A percentile compares a stretch with the other conserved stretches of the same genome.
These are phyloP conservation scores for Penicillium soppii DNA, from an alignment of 495 filamentous ascomycete species.

Conservation along the genomic window DNA sequence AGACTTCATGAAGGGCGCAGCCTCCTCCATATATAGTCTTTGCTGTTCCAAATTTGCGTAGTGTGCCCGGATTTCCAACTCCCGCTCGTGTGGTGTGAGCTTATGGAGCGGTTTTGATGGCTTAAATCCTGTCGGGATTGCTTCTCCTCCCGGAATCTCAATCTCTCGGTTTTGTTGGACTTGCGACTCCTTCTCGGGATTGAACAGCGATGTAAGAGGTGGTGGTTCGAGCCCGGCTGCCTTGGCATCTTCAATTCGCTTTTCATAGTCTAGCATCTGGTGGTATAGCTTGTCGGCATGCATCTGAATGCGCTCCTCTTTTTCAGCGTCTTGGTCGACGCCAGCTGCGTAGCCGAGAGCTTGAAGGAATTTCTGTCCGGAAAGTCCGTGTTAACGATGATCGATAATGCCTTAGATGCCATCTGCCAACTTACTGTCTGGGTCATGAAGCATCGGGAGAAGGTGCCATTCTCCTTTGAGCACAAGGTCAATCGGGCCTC, in stretches of 20 bases:
- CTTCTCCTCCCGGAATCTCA: constrained; percentile 36
- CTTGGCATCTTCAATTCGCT: constrained; percentile 63
- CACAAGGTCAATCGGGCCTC: constrained; percentile 69
- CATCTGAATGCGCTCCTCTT: constrained; percentile 92
- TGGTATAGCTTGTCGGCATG: constrained; percentile 89
- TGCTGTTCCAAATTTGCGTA: constrained; percentile 59
- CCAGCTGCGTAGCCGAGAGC: constrained; percentile 83
- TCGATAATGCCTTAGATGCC: not conserved
- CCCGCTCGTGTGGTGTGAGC: constrained; percentile 60
- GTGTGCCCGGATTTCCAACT: constrained; percentile 64
- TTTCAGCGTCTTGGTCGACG: constrained; percentile 58
- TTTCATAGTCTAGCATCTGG: constrained; percentile 76
- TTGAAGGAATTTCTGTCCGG: constrained; percentile 74
- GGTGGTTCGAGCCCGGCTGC: constrained; percentile 51
- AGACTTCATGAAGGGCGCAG: constrained; percentile 54
- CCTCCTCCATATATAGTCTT: constrained; percentile 50
- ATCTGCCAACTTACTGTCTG: constrained; percentile 61
- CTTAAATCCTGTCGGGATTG: constrained; percentile 34
- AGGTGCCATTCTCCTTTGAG: constrained; percentile 61
- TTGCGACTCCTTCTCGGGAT: constrained; percentile 27
- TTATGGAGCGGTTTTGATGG: constrained; percentile 57
- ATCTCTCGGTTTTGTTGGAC: constrained; percentile 10
- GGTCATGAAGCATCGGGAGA: constrained; percentile 78
- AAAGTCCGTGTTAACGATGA: constrained; percentile 1
- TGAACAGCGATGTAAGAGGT: constrained; percentile 41